Conservation (phyloP, 2,329 filamentous ascomycete species). For the Trichoderma koningii region DNA sequence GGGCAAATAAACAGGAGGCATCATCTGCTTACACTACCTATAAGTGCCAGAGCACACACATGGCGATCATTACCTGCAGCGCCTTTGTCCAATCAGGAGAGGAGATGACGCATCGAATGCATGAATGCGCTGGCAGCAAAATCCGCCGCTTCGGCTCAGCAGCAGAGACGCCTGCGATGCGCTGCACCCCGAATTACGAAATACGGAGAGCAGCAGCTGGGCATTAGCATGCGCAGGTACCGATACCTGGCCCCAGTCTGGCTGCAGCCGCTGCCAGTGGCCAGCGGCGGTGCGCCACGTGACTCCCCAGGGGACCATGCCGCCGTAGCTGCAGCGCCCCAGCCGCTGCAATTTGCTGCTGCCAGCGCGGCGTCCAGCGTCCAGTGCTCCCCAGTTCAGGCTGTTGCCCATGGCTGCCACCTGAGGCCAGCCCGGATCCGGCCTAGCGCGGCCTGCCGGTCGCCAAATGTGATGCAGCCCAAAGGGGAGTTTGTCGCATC, state of each 20-base stretch:
- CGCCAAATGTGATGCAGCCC: slow-evolving; percentile 24
- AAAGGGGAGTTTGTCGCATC: slow-evolving; percentile 30
- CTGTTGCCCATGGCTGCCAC: slow-evolving; percentile 41
- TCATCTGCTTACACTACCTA: background rate
- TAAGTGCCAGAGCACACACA: no score
- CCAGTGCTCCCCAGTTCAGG: background rate
- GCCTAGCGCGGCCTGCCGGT: slow-evolving; percentile 18
- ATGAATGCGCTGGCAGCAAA: slow-evolving; percentile 21
- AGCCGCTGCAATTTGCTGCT: slow-evolving; percentile 5
- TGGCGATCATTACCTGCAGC: slow-evolving; percentile 22
- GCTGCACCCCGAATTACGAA: slow-evolving; percentile 3
- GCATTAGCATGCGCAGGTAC: background rate
- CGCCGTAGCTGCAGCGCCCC: slow-evolving; percentile 19
- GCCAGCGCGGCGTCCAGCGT: background rate
- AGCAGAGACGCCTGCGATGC: background rate
- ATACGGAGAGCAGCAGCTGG: slow-evolving; percentile 2
- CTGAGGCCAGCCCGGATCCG: slow-evolving; percentile 25
- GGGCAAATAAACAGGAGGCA: slow-evolving; percentile 1
- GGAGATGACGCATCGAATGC: slow-evolving; percentile 10
- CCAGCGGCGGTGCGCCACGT: slow-evolving; percentile 7
- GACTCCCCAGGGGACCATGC: slow-evolving; percentile 8
- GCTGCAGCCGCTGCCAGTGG: background rate
- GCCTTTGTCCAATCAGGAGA: slow-evolving; percentile 4
- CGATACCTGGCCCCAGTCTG: background rate
- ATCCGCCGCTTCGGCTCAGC: background rate